Evolutionary conservation across 192 early-diverging fungal species (phyloP).

Genomic region (Lobosporangium transversale): DNA sequence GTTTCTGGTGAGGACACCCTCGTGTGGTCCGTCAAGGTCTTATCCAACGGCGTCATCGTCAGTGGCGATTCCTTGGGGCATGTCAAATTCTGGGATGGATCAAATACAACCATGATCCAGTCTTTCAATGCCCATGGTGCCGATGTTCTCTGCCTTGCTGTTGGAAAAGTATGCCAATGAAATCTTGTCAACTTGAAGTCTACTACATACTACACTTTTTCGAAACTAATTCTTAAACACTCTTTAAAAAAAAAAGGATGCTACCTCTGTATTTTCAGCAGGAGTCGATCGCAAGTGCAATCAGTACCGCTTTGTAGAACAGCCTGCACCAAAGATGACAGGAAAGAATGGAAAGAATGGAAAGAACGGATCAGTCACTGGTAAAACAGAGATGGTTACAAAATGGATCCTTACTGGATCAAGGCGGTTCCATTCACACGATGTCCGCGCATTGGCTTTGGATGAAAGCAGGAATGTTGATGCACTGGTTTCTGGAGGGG

Average conservation of each 20-base stretch:
- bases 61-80: constrained; percentile 92
- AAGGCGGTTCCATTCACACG: constrained; percentile 93
- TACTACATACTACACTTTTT: no score
- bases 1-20: constrained; percentile 79
- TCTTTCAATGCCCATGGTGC: constrained; percentile 81
- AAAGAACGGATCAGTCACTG: constrained; percentile 26
- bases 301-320: constrained; percentile 67
- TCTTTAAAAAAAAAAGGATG: no score
- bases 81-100: constrained; percentile 89
- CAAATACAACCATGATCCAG: constrained; percentile 73
- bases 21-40: constrained; percentile 83
- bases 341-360: constrained; percentile 29
- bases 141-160: constrained; percentile 88
- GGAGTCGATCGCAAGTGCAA: constrained; percentile 92
- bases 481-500: constrained; percentile 86
- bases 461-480: constrained; percentile 74
- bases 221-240: no score
- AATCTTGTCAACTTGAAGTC: no score
- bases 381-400: constrained; percentile 27
- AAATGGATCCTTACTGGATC: constrained; percentile 88
- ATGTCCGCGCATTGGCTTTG: constrained; percentile 88
- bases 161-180: constrained; percentile 52
- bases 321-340: constrained; percentile 45
- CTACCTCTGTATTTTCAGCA: constrained; percentile 81
- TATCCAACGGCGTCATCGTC: constrained; percentile 81